phyloP scores from a whole-genome alignment of 257 asterid genomes.

The Sherardia arvensis region DNA sequence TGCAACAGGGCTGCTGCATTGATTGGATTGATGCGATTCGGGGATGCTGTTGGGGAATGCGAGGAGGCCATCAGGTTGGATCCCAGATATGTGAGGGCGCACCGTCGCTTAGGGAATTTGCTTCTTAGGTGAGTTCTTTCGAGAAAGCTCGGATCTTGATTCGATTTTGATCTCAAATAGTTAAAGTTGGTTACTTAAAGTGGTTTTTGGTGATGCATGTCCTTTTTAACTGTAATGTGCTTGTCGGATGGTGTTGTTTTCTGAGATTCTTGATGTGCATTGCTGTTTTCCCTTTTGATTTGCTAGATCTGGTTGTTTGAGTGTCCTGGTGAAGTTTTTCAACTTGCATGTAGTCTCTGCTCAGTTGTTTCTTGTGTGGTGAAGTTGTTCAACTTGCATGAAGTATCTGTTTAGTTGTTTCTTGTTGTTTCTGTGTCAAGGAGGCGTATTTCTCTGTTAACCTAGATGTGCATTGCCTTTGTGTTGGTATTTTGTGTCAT shows the following conservation, averaged over 20 bases:
- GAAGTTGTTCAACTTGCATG: conserved; percentile 22
- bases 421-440: conserved; percentile 14
- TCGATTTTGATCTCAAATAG: conserved; percentile 7
- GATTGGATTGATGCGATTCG: conserved; percentile 51
- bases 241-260: background rate
- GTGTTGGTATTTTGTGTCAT: background rate
- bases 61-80: conserved; percentile 85
- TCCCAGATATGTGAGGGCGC: conserved; percentile 76
- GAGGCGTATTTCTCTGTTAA: background rate
- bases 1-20: conserved; percentile 78
- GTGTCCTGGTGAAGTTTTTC: no score
- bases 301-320: conserved; percentile 17
- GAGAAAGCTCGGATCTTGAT: conserved; percentile 13
- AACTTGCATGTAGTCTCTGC: no score
- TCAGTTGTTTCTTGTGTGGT: no score
- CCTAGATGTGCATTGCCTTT: background rate
- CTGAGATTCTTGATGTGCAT: conserved; percentile 6
- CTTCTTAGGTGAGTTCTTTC: conserved; percentile 59
- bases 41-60: conserved; percentile 69
- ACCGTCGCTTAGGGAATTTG: conserved; percentile 79
- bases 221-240: background rate
- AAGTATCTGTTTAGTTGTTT: conserved; percentile 15
- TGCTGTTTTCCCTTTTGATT: background rate
- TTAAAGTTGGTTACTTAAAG: background rate
- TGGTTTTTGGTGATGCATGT: background rate